Percentiles rank a stretch among this genome's conserved stretches.
Conservation (phyloP, 768 basidiomycete species). For the Rhizopogon rudus region DNA sequence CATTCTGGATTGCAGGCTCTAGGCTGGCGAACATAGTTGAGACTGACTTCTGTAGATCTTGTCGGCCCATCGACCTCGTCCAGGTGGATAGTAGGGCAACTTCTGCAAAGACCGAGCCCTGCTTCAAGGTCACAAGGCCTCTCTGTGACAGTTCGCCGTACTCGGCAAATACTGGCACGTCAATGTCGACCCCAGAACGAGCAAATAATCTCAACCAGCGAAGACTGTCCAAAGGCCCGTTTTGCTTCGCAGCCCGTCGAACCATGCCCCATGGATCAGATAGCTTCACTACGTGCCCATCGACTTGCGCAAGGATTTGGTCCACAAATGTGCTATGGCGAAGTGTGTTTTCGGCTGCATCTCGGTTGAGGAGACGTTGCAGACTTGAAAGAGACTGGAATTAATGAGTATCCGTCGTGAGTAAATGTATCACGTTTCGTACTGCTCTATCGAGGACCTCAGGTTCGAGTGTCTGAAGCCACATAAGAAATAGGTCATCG, state of each 20-base stretch:
- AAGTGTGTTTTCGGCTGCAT: conserved; percentile 35
- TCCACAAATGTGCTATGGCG: conserved; percentile 35
- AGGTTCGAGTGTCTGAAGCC: conserved; percentile 46
- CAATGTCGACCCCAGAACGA: conserved; percentile 60
- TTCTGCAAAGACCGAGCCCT: conserved; percentile 48
- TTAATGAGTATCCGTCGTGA: background rate
- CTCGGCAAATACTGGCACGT: conserved; percentile 44
- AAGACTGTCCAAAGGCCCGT: conserved; percentile 43
- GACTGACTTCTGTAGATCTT: conserved; percentile 50
- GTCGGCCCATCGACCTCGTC: conserved; percentile 54
- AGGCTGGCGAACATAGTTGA: conserved; percentile 44
- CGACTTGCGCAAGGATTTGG: conserved; percentile 21
- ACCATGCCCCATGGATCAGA: conserved; percentile 56
- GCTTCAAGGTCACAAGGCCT: conserved; percentile 35
- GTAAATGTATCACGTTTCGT: conserved; percentile 6
- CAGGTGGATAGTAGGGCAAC: conserved; percentile 54
- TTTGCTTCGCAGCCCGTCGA: conserved; percentile 35
- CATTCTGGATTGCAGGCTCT: conserved; percentile 32
- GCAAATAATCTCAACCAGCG: conserved; percentile 60
- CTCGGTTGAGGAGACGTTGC: conserved; percentile 52
- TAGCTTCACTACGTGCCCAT: conserved; percentile 21
- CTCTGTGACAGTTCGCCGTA: conserved; percentile 38
- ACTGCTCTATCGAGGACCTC: conserved; percentile 36
- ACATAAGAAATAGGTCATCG: conserved; percentile 52
- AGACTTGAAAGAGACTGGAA: conserved; percentile 47